Evolutionary conservation across 2,329 filamentous ascomycete species (phyloP).

Genomic region (Talaromyces amestolkiae): DNA sequence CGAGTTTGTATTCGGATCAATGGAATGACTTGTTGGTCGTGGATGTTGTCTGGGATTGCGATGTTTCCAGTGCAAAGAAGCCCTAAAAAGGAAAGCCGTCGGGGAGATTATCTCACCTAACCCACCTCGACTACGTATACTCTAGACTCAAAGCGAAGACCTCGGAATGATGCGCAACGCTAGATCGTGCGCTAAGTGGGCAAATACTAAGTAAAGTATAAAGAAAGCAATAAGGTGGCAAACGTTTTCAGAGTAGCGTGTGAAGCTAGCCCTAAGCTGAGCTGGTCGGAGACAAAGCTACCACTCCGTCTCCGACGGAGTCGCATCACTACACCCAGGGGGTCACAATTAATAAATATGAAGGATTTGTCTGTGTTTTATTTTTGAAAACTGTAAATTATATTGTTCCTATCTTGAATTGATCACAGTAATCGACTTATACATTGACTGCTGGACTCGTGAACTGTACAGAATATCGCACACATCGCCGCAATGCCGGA

Average conservation of each 20-base stretch:
- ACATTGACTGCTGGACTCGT: not conserved
- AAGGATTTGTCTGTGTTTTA: not conserved
- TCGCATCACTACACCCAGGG: not conserved
- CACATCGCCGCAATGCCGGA: conserved; percentile 9
- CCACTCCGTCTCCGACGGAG: conserved; percentile 17
- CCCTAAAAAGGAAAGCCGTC: not conserved
- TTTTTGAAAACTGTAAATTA: not conserved
- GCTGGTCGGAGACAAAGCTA: conserved; percentile 8
- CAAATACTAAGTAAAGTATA: not conserved
- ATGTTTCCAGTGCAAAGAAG: not conserved
- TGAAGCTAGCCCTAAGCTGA: not conserved
- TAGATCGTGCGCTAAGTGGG: not conserved
- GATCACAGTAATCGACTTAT: not conserved
- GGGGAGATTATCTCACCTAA: not conserved
- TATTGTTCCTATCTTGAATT: not conserved
- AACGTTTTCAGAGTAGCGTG: not conserved
- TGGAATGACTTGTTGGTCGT: not conserved
- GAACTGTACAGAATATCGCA: not conserved
- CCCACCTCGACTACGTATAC: not conserved
- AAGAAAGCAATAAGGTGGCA: not conserved
- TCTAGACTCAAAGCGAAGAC: not conserved
- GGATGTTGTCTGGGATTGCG: not conserved
- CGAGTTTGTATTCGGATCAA: not conserved
- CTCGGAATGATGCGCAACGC: not conserved
- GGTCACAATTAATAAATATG: not conserved